Evolutionary conservation across 345 rosid genomes (phyloP).

Genomic region (Bruguiera parviflora): DNA sequence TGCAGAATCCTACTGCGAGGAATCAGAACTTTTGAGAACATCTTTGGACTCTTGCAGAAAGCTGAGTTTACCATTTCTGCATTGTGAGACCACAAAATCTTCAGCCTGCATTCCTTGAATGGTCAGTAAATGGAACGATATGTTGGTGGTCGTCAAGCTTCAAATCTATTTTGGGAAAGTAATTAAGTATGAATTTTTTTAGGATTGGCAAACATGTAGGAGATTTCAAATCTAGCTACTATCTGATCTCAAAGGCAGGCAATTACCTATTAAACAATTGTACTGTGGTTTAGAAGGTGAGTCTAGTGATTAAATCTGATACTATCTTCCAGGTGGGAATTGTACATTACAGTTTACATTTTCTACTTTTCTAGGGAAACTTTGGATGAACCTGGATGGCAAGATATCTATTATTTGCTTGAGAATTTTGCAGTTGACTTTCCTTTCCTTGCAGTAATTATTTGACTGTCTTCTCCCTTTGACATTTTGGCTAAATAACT

Average conservation of each 20-base stretch:
- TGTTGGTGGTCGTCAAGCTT: constrained; percentile 17
- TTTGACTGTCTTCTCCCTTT: constrained; percentile 14
- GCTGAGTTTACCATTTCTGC: constrained; percentile 41
- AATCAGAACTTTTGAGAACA: constrained; percentile 65
- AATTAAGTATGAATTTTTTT: constrained; percentile 9
- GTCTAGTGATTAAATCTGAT: constrained; percentile 1
- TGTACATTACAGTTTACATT: constrained; percentile 14
- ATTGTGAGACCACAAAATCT: constrained; percentile 47
- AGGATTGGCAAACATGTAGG: constrained; percentile 74
- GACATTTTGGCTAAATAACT: constrained; percentile 7
- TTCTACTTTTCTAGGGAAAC: constrained; percentile 50
- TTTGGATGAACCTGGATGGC: constrained; percentile 93
- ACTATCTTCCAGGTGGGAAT: constrained; percentile 11
- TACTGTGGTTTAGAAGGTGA: constrained; percentile 68
- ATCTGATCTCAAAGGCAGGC: constrained; percentile 62
- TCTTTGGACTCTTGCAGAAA: constrained; percentile 67
- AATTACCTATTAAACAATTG: constrained; percentile 31
- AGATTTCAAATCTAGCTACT: constrained; percentile 70
- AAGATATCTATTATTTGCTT: constrained; percentile 74
- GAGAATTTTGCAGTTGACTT: constrained; percentile 61
- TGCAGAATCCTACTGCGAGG: constrained; percentile 62
- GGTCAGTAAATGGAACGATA: constrained; percentile 33
- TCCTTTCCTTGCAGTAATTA: constrained; percentile 55
- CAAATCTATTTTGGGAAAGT: constrained; percentile 11
- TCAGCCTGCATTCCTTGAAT: constrained; percentile 65